phyloP scores from a whole-genome alignment of 768 basidiomycete genomes.

The Tulasnella sp. region DNA sequence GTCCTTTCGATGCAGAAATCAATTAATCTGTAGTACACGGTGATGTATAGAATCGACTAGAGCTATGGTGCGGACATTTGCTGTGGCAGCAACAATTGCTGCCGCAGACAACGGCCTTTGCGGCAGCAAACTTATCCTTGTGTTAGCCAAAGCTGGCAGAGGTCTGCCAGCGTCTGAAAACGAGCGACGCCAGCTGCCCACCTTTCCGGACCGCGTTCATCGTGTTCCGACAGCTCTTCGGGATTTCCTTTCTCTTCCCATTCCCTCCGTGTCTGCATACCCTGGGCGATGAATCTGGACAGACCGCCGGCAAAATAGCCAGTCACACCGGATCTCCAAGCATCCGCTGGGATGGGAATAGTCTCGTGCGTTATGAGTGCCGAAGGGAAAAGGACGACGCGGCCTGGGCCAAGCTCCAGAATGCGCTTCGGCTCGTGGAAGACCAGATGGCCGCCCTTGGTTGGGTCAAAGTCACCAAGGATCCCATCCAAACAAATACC shows the following conservation, averaged over 20 bases:
- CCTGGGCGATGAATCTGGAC: background rate
- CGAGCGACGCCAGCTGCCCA: no score
- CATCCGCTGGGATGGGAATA: background rate
- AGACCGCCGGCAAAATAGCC: background rate
- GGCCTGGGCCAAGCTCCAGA: background rate
- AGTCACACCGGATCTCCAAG: background rate
- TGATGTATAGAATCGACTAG: no score
- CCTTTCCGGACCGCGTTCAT: background rate
- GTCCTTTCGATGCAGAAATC: no score
- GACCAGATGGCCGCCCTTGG: background rate
- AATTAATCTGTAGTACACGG: no score
- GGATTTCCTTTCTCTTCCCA: background rate
- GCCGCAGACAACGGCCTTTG: no score
- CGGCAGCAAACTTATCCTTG: no score
- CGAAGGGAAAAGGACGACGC: background rate
- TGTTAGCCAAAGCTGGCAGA: no score
- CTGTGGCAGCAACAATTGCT: background rate
- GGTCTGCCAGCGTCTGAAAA: no score
- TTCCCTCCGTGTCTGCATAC: background rate
- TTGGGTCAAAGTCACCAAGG: background rate
- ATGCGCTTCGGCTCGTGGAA: background rate
- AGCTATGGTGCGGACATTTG: background rate
- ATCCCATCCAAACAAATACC: background rate
- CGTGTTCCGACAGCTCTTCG: background rate
- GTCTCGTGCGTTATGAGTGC: background rate